Conservation (phyloP, 2,329 filamentous ascomycete species). For the Alternaria postmessia region DNA sequence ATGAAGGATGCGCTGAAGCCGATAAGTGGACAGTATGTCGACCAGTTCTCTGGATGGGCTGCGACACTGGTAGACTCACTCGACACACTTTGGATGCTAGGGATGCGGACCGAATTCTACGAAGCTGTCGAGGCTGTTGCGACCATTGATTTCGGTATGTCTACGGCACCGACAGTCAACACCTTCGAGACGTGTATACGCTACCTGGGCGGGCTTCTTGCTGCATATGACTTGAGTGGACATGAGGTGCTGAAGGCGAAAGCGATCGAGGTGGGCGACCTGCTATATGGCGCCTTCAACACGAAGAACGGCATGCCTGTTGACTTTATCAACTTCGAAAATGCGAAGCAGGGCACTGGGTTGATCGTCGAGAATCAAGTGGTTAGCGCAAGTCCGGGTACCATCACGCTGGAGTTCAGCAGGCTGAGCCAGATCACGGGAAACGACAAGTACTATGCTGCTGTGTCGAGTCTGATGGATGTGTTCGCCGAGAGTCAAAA, state of each 20-base stretch:
- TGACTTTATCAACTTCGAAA: slow-evolving; percentile 53
- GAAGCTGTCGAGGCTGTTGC: slow-evolving; percentile 56
- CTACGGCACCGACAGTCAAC: slow-evolving; percentile 52
- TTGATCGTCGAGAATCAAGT: slow-evolving; percentile 51
- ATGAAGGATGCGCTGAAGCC: slow-evolving; percentile 57
- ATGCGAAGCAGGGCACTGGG: slow-evolving; percentile 38
- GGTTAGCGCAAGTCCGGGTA: slow-evolving; percentile 58
- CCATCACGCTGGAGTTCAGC: slow-evolving; percentile 53
- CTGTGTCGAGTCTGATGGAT: slow-evolving; percentile 43
- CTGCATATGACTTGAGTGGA: slow-evolving; percentile 49
- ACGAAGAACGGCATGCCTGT: slow-evolving; percentile 56
- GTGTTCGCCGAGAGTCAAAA: slow-evolving; percentile 44
- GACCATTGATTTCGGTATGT: slow-evolving; percentile 55
- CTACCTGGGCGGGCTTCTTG: slow-evolving; percentile 49
- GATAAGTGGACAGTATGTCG: slow-evolving; percentile 47
- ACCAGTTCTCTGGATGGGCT: slow-evolving; percentile 59
- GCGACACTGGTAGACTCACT: slow-evolving; percentile 58
- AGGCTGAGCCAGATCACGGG: slow-evolving; percentile 49
- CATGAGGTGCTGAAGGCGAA: slow-evolving; percentile 47
- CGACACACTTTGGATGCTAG: slow-evolving; percentile 60
- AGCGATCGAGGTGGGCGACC: slow-evolving; percentile 48
- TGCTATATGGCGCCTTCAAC: slow-evolving; percentile 59
- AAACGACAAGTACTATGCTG: slow-evolving; percentile 49
- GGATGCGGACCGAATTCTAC: slow-evolving; percentile 57
- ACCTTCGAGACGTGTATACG: slow-evolving; percentile 61